Conservation (phyloP, 768 basidiomycete genomes). For the Phaffia tasmanica region DNA sequence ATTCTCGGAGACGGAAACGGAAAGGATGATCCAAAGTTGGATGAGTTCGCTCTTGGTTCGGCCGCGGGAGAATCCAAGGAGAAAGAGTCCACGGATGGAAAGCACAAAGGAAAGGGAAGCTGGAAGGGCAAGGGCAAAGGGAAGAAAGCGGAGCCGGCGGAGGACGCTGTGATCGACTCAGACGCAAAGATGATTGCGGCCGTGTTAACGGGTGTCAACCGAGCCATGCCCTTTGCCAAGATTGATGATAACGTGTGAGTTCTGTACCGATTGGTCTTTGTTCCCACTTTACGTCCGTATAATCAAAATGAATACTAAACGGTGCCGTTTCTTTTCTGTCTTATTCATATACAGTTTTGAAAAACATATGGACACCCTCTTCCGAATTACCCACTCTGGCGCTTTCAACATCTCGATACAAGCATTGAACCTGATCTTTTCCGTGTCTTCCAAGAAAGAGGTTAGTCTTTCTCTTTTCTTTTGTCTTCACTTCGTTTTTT, state of each 20-base stretch:
- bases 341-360: slow-evolving; percentile 49
- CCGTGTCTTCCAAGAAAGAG: slow-evolving; percentile 51
- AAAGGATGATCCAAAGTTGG: slow-evolving; percentile 25
- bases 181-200: slow-evolving; percentile 78
- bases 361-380: slow-evolving; percentile 81
- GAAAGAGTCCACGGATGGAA: slow-evolving; percentile 27
- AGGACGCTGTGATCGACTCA: slow-evolving; percentile 61
- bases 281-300: neutral
- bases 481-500: slow-evolving; percentile 42
- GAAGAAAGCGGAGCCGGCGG: slow-evolving; percentile 44
- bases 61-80: slow-evolving; percentile 33
- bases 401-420: slow-evolving; percentile 96
- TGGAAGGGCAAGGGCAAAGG: slow-evolving; percentile 34
- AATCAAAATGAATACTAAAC: neutral
- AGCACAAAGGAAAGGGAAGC: slow-evolving; percentile 31
- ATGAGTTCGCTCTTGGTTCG: slow-evolving; percentile 29
- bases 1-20: slow-evolving; percentile 54
- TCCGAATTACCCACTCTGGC: slow-evolving; percentile 85
- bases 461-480: slow-evolving; percentile 41
- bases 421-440: slow-evolving; percentile 76
- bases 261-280: neutral
- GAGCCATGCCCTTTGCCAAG: slow-evolving; percentile 84
- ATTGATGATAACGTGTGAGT: slow-evolving; percentile 57
- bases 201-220: slow-evolving; percentile 84
- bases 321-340: neutral